A percentile compares a stretch with the other conserved stretches of the same genome.
These are phyloP conservation scores for Falciphora oryzae DNA, from an alignment of 2,329 filamentous ascomycete species.

Conservation along the genomic window DNA sequence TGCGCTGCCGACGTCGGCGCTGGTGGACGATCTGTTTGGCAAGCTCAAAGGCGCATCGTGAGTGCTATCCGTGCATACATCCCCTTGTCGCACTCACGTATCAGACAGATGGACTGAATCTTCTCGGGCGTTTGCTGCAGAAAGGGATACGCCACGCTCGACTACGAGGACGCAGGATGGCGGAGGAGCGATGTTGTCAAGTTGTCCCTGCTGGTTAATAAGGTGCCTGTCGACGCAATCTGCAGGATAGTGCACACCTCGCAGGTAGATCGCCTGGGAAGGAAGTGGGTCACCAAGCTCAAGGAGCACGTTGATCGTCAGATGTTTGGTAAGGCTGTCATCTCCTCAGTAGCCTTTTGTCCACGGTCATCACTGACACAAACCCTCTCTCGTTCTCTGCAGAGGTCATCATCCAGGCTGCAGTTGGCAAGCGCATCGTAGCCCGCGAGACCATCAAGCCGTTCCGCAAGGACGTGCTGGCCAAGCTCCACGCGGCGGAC, in stretches of 20 bases:
- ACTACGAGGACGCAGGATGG: conserved; percentile 96
- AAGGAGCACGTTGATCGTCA: conserved; percentile 95
- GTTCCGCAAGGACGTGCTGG: conserved; percentile 90
- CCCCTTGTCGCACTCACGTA: not conserved
- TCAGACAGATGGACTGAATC: not conserved
- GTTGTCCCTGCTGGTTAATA: conserved; percentile 90
- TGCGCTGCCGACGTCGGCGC: conserved; percentile 75
- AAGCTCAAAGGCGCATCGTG: conserved; percentile 84
- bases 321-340: conserved; percentile 50
- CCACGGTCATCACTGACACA: not conserved
- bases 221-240: conserved; percentile 87
- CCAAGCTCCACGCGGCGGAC: conserved; percentile 90
- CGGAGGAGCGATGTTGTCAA: conserved; percentile 75
- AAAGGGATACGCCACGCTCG: conserved; percentile 91
- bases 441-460: conserved; percentile 94
- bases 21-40: conserved; percentile 96
- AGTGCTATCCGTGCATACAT: not conserved
- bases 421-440: conserved; percentile 74
- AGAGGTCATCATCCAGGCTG: conserved; percentile 91
- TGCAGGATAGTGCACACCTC: conserved; percentile 81
- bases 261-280: conserved; percentile 74
- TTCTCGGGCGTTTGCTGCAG: not conserved
- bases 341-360: not conserved
- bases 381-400: not conserved
- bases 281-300: conserved; percentile 90